phyloP scores from a whole-genome alignment of 495 filamentous ascomycete species.

The Margaritispora aquatica region DNA sequence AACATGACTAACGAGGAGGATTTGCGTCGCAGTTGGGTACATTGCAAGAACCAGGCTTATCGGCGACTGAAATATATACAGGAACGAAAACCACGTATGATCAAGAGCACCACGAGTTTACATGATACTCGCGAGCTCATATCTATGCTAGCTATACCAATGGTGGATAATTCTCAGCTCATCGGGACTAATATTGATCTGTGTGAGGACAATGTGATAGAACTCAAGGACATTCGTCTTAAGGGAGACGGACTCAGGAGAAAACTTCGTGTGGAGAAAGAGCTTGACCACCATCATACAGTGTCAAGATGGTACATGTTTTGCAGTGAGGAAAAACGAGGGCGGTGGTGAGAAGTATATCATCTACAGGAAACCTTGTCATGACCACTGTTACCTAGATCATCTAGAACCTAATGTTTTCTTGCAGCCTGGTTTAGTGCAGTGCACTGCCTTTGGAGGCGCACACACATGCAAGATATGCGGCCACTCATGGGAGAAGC shows the following conservation, averaged over 20 bases:
- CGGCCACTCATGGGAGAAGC: conserved; percentile 29
- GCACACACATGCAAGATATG: conserved; percentile 17
- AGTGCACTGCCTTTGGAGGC: conserved; percentile 21
- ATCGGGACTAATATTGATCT: conserved; percentile 30
- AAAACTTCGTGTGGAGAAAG: conserved; percentile 19
- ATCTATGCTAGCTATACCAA: conserved; percentile 29
- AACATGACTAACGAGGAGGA: conserved; percentile 37
- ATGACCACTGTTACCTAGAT: conserved; percentile 15
- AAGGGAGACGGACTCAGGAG: conserved; percentile 20
- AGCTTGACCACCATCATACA: conserved; percentile 13
- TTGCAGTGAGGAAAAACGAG: conserved; percentile 15
- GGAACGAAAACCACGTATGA: conserved; percentile 23
- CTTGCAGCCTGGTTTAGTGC: conserved; percentile 12
- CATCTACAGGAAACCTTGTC: conserved; percentile 20
- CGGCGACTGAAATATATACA: conserved; percentile 29
- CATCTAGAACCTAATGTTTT: conserved; percentile 11
- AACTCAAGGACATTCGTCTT: conserved; percentile 20
- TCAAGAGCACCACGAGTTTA: conserved; percentile 33
- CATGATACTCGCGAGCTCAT: conserved; percentile 34
- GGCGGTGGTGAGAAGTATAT: conserved; percentile 6
- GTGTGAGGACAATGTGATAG: conserved; percentile 22
- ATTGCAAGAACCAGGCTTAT: conserved; percentile 27
- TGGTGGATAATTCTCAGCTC: conserved; percentile 29
- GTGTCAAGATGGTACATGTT: conserved; percentile 2
- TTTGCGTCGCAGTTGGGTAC: conserved; percentile 31